Percentiles rank a stretch among this genome's conserved stretches.
Conservation (phyloP, 805 yeast genomes). For the Ogataea corticis region DNA sequence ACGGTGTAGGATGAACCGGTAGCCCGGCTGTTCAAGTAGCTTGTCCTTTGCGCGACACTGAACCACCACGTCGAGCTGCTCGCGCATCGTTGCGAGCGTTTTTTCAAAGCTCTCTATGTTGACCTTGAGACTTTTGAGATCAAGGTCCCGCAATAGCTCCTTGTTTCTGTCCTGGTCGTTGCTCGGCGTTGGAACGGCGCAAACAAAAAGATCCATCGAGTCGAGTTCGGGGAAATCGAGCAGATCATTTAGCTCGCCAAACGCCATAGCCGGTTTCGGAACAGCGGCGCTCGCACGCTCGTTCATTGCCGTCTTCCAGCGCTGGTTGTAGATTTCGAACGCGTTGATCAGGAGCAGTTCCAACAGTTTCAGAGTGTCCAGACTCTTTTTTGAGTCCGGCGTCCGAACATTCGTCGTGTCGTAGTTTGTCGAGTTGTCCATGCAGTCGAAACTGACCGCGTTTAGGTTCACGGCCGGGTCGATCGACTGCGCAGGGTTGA, state of each 20-base stretch:
- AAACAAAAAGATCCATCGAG: constrained; percentile 11
- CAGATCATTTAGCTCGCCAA: constrained; percentile 21
- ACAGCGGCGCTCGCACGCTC: constrained; percentile 17
- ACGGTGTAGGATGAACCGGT: constrained; percentile 40
- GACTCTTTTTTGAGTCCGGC: constrained; percentile 30
- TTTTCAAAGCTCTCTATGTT: constrained; percentile 31
- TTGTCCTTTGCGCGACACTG: constrained; percentile 24
- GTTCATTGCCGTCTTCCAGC: constrained; percentile 25
- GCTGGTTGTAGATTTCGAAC: constrained; percentile 28
- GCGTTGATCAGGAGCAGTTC: constrained; percentile 32
- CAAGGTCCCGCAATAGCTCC: constrained; percentile 21
- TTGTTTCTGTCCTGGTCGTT: constrained; percentile 25
- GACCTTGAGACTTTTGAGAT: constrained; percentile 25
- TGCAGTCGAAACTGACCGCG: constrained; percentile 35
- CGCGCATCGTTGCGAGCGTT: constrained; percentile 32
- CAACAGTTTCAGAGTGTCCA: constrained; percentile 29
- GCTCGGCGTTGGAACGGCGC: constrained; percentile 4
- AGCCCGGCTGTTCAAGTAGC: constrained; percentile 25
- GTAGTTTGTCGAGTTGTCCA: constrained; percentile 35
- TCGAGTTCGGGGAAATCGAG: constrained; percentile 21
- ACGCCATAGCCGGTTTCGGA: constrained; percentile 12
- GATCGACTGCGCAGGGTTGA: constrained; percentile 43
- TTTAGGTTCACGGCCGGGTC: constrained; percentile 40
- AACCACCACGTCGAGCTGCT: constrained; percentile 22
- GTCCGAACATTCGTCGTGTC: constrained; percentile 33